phyloP scores from a whole-genome alignment of 805 yeast species.

The Metschnikowia noctiluminum region DNA sequence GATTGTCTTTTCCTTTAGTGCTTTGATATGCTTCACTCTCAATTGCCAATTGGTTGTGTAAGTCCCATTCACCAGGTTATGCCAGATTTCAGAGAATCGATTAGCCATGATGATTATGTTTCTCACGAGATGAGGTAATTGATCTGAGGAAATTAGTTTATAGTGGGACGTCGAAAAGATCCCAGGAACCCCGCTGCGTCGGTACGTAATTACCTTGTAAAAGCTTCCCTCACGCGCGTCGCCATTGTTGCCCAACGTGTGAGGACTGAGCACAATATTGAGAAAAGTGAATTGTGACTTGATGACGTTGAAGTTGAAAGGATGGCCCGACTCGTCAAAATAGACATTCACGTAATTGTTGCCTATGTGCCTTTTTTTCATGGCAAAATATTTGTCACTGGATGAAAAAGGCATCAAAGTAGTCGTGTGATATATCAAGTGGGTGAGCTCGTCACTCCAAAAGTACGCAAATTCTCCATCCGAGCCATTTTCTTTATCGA shows the following conservation, averaged over 20 bases:
- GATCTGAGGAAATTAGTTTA: constrained; percentile 60
- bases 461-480: constrained; percentile 77
- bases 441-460: constrained; percentile 70
- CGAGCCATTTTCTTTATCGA: constrained; percentile 62
- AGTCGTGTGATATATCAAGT: constrained; percentile 72
- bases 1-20: constrained; percentile 27
- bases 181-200: constrained; percentile 72
- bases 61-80: constrained; percentile 44
- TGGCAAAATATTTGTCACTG: constrained; percentile 41
- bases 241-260: constrained; percentile 21
- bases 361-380: constrained; percentile 83
- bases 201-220: constrained; percentile 61
- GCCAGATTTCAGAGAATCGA: constrained; percentile 76
- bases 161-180: constrained; percentile 73
- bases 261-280: constrained; percentile 74
- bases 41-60: constrained; percentile 66
- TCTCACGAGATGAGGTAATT: constrained; percentile 62
- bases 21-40: constrained; percentile 53
- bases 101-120: constrained; percentile 63
- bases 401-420: constrained; percentile 70
- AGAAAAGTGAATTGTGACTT: constrained; percentile 80
- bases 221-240: constrained; percentile 19
- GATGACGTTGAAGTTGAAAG: constrained; percentile 67
- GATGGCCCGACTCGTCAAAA: constrained; percentile 67
- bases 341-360: constrained; percentile 78